Base-by-base conservation (phyloP, 2,329 filamentous ascomycete genomes). In the Phialocephala sp. region DNA sequence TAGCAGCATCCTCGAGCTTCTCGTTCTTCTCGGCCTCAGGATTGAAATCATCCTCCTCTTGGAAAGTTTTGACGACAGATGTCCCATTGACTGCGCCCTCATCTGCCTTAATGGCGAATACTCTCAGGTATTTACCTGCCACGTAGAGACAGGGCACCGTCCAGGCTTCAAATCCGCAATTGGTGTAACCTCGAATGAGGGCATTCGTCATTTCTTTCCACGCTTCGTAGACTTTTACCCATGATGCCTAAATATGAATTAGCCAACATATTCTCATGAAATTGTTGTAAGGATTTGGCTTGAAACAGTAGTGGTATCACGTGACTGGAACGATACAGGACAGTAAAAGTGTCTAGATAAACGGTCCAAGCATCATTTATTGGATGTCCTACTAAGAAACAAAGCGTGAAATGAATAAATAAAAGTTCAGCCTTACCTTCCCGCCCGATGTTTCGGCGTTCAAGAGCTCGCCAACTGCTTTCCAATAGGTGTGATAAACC, bases 71-170 rank as follows among this genome's bases (percentile, higher is more conserved):
- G 5, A 77, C 77, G 9, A 76, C 76, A 52, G 75, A 77, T 32
- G 50, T 35, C 22, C 22, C 22, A 18, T 18, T 54, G 18, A 80
- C 78, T 64, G 80, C 76, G 74, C 91, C 90, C 43, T 89, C 87
- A 76, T 99, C 95, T 63, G 95, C 94, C 75, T 90, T 92, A 77
- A 97, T 95, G 57, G 95, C 95, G 79, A 97, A 96, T 52, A 91
- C 81, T 66, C 95, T 86, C 66, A 99, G 79, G 76, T 96, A 93
- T 79, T 93, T 97, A 62, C 93, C 94, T 27, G 90, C 89, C 60
- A 91, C 85, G 75, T 98, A 98, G 45, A 99, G 83, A 75, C 92
- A 94, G 3, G 95, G 94, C 60, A 99, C 88, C 0, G 93, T 95
- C 94, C 95, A 99, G 37, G 93, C 90, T 70, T 92, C 89, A 72